Evolutionary conservation across 495 filamentous ascomycete genomes (phyloP), one percentile per base, ranked within the genome.

Genomic region (Penicillium lividum): DNA sequence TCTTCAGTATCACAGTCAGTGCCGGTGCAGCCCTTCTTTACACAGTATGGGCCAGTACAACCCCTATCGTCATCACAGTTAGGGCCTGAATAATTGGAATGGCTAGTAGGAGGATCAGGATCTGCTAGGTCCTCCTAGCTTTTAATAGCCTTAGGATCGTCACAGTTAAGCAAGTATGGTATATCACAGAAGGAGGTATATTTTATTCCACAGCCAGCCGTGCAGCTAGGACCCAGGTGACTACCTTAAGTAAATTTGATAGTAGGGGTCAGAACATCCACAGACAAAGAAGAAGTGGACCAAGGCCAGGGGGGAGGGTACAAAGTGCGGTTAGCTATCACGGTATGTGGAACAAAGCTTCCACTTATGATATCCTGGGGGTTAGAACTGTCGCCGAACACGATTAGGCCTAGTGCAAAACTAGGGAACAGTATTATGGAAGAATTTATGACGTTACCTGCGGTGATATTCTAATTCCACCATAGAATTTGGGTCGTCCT

Each of bases 381-480:
- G 28, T 50, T 33, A 0, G 27, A 4, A 27, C 13, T 27, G 29
- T 46, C 44, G 2, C 3, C 4, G 47, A 50, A 31, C 8, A 33
- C 11, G 25, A 50, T 33, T 7, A n/a, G 44, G 44, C 18, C 44
- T 11, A 50, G 10, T 13, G 16, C 9, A 16, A 50, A 31, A 18
- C 47, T 50, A 13, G 15, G 47, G 28, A 50, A 33, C 3, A 50
- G 47, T 3, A 29, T 18, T 29, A n/a, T 50, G 15, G 47, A 31
- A 3, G 2, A 3, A 3, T 30, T 2, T 2, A 28, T 50, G 1
- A 5, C 13, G 11, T 50, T 33, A 4, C 5, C 3, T 29, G 5
- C 10, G 11, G 47, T 50, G 11, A 50, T 50, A 11, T 50, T 50
- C 47, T 28, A 50, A 13, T 50, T 50, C 47, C 47, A 50, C 47